phyloP scores from a whole-genome alignment of 352 stramenopile genomes.

The Phytophthora litchii region DNA sequence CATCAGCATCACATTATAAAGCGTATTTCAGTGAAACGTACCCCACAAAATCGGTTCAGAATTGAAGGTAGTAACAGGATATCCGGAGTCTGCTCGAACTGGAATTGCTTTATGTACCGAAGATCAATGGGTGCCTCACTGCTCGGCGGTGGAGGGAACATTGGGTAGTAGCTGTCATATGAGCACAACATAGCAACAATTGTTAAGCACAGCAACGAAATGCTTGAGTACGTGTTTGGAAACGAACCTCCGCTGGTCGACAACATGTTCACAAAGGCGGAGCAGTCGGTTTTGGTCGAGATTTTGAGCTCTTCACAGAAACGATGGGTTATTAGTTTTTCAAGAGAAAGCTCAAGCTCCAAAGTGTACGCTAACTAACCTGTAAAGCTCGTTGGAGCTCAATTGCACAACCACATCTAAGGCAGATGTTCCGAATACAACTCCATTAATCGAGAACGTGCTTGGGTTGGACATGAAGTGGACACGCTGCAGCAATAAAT shows the following conservation, averaged over 20 bases:
- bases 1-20: slow-evolving; percentile 1
- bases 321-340: background rate
- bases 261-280: slow-evolving; percentile 76
- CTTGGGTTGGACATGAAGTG: slow-evolving; percentile 96
- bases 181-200: background rate
- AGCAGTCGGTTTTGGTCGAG: slow-evolving; percentile 77
- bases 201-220: slow-evolving; percentile 1
- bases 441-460: slow-evolving; percentile 94
- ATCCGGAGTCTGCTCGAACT: slow-evolving; percentile 93
- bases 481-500: slow-evolving; percentile 65
- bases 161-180: slow-evolving; percentile 66
- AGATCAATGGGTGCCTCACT: slow-evolving; percentile 91
- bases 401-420: slow-evolving; percentile 92
- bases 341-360: background rate
- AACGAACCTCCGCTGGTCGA: slow-evolving; percentile 77
- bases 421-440: slow-evolving; percentile 93
- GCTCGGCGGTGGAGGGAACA: slow-evolving; percentile 72
- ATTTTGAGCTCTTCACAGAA: slow-evolving; percentile 42
- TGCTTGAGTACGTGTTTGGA: background rate
- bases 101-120: slow-evolving; percentile 90
- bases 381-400: slow-evolving; percentile 81
- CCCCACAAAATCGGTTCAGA: slow-evolving; percentile 89
- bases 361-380: slow-evolving; percentile 28
- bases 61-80: slow-evolving; percentile 96
- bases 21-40: slow-evolving; percentile 37